Evolutionary conservation across 2,329 filamentous ascomycete genomes (phyloP).

Genomic region (Pyricularia sp.): DNA sequence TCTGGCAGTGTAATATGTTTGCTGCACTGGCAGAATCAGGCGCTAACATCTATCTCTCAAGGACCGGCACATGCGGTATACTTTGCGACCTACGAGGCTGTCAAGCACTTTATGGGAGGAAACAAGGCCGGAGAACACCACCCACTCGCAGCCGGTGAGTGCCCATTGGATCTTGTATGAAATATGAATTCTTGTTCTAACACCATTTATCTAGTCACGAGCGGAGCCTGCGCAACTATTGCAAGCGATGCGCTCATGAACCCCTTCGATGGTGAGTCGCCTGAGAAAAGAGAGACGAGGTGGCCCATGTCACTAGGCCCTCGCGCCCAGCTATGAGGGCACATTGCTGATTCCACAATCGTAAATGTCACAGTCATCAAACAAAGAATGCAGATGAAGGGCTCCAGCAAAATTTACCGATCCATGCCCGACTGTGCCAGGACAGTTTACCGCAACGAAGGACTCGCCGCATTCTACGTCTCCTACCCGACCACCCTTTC

Average conservation of each 20-base stretch:
- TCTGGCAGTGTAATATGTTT: background rate
- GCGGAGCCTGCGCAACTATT: constrained; percentile 90
- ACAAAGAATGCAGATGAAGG: constrained; percentile 97
- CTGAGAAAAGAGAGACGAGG: background rate
- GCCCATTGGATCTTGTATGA: background rate
- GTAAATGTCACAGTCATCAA: constrained; percentile 67
- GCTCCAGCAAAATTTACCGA: constrained; percentile 79
- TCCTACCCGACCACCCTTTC: constrained; percentile 96
- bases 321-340: background rate
- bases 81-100: constrained; percentile 94
- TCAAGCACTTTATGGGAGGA: constrained; percentile 92
- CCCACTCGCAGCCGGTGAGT: constrained; percentile 79
- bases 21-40: constrained; percentile 9
- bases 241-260: constrained; percentile 99
- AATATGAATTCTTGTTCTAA: background rate
- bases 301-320: background rate
- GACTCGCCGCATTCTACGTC: constrained; percentile 88
- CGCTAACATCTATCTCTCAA: constrained; percentile 25
- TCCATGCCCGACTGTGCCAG: constrained; percentile 80
- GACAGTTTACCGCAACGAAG: constrained; percentile 81
- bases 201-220: constrained; percentile 53
- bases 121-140: constrained; percentile 84
- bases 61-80: constrained; percentile 96
- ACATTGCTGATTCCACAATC: background rate
- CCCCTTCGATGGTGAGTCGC: constrained; percentile 79